Base-by-base conservation (phyloP, 345 rosid species). In the Salix exigua region DNA sequence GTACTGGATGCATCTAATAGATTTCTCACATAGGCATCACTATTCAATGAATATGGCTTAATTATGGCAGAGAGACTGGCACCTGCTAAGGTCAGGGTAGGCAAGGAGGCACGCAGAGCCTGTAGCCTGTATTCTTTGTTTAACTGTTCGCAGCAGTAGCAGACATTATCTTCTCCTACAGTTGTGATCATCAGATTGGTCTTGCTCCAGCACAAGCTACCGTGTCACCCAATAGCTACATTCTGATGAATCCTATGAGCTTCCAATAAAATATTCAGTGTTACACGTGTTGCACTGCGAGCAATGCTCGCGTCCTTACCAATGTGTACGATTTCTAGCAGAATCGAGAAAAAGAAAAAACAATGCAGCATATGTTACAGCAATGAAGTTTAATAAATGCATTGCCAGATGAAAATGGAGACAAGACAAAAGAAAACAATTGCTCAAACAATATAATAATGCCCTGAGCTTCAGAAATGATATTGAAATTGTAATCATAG, bases 31-130 rank as follows among this genome's bases (percentile, higher is more conserved):
- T 30, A 12, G 25, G 6, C 17, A 61, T 69, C 10, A 30, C 12
- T 55, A 44, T 55, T 58, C 58, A n/a, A 69, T 38, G 67, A 73
- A 75, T 60, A 68, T 30, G 5, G 65, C 17, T 70, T 65, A 73
- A 61, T 18, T 50, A 1, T 42, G 37, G 75, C 58, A 18, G 58
- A 62, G 35, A 46, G 50, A 14, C 21, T 31, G 70, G 44, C 4
- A 33, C 18, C 13, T 2, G 44, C 62, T 30, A 11, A 51, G 28
- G 33, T 46, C 23, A 61, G 48, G 28, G 61, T 62, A 71, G 77
- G 73, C 75, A 69, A 77, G 60, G 61, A 25, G 70, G 76, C 77
- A 83, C 28, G 46, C 12, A 42, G 46, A 42, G 46, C 63, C 63
- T 71, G 28, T 66, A 58, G 72, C 63, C 74, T 48, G 68, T 68